Base-by-base conservation (phyloP, 1,284 basidiomycete species). In the Vanrija humicola region DNA sequence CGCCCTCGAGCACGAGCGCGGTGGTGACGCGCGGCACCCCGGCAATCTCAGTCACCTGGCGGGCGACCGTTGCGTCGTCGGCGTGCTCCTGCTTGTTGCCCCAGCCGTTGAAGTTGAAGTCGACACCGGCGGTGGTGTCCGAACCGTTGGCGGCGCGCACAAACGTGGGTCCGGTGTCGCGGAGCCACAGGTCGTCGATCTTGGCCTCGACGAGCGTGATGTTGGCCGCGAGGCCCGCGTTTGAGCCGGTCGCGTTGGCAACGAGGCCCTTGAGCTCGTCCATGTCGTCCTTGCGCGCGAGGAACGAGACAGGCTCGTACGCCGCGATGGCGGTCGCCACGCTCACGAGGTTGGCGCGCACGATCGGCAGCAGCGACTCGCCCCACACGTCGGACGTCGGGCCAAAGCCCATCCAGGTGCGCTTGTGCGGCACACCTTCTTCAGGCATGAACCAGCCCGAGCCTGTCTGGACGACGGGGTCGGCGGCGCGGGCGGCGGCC, bases 81-180 rank as follows among this genome's bases (percentile, higher is more conserved):
- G 10, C n/a, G 28, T 50, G 49, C 21, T 3, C 6, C 29, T 50
- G 49, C 49, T 50, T 50, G 42, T 50, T 38, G 14, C 49, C 49
- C 49, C 49, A 50, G 12, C 42, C 49, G 42, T 50, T 50, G 16
- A 50, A 50, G 49, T 50, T 50, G 42, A 50, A 50, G 28, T 44
- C 38, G 42, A 44, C 42, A 29, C 42, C 49, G 19, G 19, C 49
- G 19, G 28, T 21, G n/a, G 2, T 42, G 15, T 8, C n/a, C 10
- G 18, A 19, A 12, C 42, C 21, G 28, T 29, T 44, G 49, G 21
- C 29, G 19, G 18, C 19, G 48, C 40, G 40, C 14, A 50, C 49
- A 12, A 50, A 50, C 18, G 38, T 19, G 19, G 49, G 42, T 8
- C 49, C 49, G 0, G 49, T 38, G 43, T 50, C 42, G 42, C 49